Conservation (phyloP, 2,329 filamentous ascomycete species). For the Hyphodiscus sp. region DNA sequence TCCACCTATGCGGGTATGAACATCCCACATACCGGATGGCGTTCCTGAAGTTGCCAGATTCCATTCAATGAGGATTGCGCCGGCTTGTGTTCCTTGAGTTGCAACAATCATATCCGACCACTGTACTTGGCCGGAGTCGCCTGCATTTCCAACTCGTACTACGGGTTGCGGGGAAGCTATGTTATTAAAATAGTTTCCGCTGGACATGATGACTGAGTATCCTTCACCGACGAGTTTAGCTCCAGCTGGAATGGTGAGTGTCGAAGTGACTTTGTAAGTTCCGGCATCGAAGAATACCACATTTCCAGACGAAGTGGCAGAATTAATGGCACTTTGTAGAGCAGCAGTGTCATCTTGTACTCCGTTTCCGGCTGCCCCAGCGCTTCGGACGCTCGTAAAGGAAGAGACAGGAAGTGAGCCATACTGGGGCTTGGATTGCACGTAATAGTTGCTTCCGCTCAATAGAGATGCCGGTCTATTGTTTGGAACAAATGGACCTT, state of each 20-base stretch:
- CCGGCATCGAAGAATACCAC: constrained; percentile 51
- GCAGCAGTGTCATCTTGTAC: constrained; percentile 73
- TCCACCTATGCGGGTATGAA: constrained; percentile 34
- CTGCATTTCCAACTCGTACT: constrained; percentile 43
- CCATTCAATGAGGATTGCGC: constrained; percentile 58
- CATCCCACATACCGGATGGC: constrained; percentile 43
- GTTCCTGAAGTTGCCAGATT: constrained; percentile 51
- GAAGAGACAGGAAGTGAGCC: constrained; percentile 30
- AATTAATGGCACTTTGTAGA: constrained; percentile 54
- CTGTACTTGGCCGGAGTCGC: constrained; percentile 52
- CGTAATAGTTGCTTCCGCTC: constrained; percentile 41
- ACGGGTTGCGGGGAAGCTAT: constrained; percentile 38
- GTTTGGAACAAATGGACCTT: constrained; percentile 38
- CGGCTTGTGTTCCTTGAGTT: constrained; percentile 52
- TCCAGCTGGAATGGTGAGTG: constrained; percentile 39
- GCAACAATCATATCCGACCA: constrained; percentile 54
- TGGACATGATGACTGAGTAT: constrained; percentile 33
- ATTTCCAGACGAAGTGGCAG: constrained; percentile 35
- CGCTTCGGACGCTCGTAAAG: constrained; percentile 39
- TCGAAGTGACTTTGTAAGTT: constrained; percentile 43
- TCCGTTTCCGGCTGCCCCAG: constrained; percentile 38
- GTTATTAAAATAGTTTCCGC: constrained; percentile 38
- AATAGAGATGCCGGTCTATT: constrained; percentile 38
- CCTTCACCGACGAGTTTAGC: constrained; percentile 32
- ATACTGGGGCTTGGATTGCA: constrained; percentile 50